phyloP scores from a whole-genome alignment of 805 yeast genomes.

The Yamadazyma nakazawae region DNA sequence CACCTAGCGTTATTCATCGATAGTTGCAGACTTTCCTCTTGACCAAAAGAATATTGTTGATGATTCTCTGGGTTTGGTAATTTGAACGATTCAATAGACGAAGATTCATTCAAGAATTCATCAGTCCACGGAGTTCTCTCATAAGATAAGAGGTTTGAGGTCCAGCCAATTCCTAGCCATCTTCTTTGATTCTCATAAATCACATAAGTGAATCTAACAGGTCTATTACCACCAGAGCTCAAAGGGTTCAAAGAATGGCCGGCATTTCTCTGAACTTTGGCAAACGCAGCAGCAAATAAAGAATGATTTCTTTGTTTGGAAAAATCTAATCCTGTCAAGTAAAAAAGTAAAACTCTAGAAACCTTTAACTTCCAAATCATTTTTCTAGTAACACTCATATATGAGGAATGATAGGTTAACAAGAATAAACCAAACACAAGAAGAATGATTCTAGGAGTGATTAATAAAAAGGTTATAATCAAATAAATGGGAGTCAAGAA shows the following conservation, averaged over 20 bases:
- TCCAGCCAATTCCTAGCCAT: constrained; percentile 99
- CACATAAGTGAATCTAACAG: constrained; percentile 85
- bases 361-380: constrained; percentile 80
- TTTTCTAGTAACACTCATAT: constrained; percentile 78
- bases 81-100: constrained; percentile 71
- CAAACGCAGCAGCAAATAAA: constrained; percentile 53
- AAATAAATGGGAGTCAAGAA: constrained; percentile 85
- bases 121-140: constrained; percentile 98
- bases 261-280: constrained; percentile 44
- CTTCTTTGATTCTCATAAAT: constrained; percentile 92
- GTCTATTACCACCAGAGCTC: constrained; percentile 26
- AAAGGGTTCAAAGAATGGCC: constrained; percentile 21
- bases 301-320: constrained; percentile 42
- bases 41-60: constrained; percentile 20
- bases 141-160: constrained; percentile 82
- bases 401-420: constrained; percentile 82
- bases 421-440: constrained; percentile 56
- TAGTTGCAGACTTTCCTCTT: constrained; percentile 22
- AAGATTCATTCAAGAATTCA: constrained; percentile 84
- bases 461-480: constrained; percentile 58
- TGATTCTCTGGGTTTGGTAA: constrained; percentile 66
- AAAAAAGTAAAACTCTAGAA: constrained; percentile 69
- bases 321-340: constrained; percentile 84
- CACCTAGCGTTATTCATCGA: constrained; percentile 53
- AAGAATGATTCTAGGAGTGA: constrained; percentile 68